phyloP scores from a whole-genome alignment of 2,329 filamentous ascomycete species.

The Bretziella fagacearum region DNA sequence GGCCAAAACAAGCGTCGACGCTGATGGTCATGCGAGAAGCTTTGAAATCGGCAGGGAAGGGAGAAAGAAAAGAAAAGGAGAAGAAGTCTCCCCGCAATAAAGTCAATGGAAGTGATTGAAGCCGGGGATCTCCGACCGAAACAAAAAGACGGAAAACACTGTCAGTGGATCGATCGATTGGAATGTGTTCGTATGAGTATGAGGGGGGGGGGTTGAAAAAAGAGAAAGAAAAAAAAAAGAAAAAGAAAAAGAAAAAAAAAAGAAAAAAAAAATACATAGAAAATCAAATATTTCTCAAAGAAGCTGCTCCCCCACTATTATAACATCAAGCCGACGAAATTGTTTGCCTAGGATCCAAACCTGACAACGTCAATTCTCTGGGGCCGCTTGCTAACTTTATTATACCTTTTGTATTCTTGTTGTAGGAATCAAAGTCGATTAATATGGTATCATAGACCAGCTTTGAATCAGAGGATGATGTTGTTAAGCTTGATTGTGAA shows the following conservation, averaged over 20 bases:
- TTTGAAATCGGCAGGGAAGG: too few relatives aligned
- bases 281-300: background rate
- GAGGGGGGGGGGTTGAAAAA: background rate
- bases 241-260: constrained; percentile 2
- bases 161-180: too few relatives aligned
- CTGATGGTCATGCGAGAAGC: too few relatives aligned
- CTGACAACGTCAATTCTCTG: background rate
- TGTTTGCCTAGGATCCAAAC: background rate
- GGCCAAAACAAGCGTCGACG: too few relatives aligned
- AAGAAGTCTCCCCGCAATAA: too few relatives aligned
- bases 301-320: background rate
- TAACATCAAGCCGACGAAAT: background rate
- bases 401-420: background rate
- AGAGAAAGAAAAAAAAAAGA: background rate
- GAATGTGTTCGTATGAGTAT: background rate
- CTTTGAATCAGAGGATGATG: too few relatives aligned
- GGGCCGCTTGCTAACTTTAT: background rate
- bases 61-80: too few relatives aligned
- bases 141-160: background rate
- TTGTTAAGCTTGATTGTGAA: too few relatives aligned
- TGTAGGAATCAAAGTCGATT: background rate
- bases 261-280: background rate
- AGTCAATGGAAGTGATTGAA: too few relatives aligned
- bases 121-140: background rate
- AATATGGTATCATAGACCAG: too few relatives aligned